These are phyloP conservation scores for sorghum (Sorghum bicolor) DNA, from an alignment of 176 grass and related monocot genomes.

Conservation along the genomic window Sorghum_bicolor_NCBIv3 NC_012879.2:4246001-4246500, in stretches of 20 bases:
- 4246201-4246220: neutral
- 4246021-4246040: neutral
- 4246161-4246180: slow-evolving; percentile 1
- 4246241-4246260: neutral
- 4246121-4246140: neutral
- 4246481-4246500: slow-evolving; percentile 65
- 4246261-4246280: neutral
- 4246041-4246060: neutral
- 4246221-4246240: neutral
- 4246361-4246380: slow-evolving; percentile 20
- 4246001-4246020: neutral
- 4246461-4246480: neutral
- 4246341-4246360: slow-evolving; percentile 35
- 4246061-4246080: neutral
- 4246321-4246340: slow-evolving; percentile 56
- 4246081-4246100: neutral
- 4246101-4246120: neutral
- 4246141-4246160: neutral
- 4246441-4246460: neutral
- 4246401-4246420: neutral
- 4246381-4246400: slow-evolving; percentile 46
- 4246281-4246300: slow-evolving; percentile 15
- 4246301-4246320: slow-evolving; percentile 53
- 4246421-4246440: neutral
- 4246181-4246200: neutral